Evolutionary conservation across 202 grass and related monocot species (phyloP), one percentile per base, ranked within the genome.

Genomic region (Brachypodium distachyon): DNA sequence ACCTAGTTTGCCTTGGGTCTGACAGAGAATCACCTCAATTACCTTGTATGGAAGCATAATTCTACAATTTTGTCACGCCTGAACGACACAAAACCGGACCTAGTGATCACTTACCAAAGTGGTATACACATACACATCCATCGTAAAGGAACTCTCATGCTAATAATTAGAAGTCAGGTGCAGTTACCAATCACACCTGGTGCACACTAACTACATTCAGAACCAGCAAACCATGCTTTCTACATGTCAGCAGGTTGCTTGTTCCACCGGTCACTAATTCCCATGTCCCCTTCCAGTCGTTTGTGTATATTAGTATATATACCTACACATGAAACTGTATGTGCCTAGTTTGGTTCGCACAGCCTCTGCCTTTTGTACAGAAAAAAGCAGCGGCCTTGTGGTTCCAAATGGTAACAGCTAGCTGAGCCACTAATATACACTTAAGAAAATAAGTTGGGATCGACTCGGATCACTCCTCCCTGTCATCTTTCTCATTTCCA

Each of bases 231-330:
- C 1, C 74, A 77, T 72, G 73, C 72, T 82, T 87, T 82, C 72
- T 72, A 63, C 85, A 78, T 73, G 68, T 23, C 22, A 25, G 54
- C 22, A n/a, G n/a, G n/a, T 88, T 88, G 86, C 70, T 88, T 84
- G 81, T 47, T 61, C 70, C 86, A 61, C 84, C 76, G 19, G 81
- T 80, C 70, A 88, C 86, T 56, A 79, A 58, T 46, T 67, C 64
- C n/a, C 4, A 3, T 46, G 68, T 42, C 52, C 70, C 26, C 53
- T 61, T 44, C 56, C 29, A 43, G 49, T 56, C 49, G 65, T 41
- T 6, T n/a, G 28, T 29, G 51, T 12, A 52, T 54, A 50, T 44
- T 55, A 10, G 36, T 33, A 49, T 67, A 6, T 50, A 53, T n/a
- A 50, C 51, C 67, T 68, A 78, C 79, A 83, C 79, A 83, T 51